These are phyloP conservation scores for Phytophthora constricta DNA, from an alignment of 352 stramenopile genomes.

Conservation along the genomic window DNA sequence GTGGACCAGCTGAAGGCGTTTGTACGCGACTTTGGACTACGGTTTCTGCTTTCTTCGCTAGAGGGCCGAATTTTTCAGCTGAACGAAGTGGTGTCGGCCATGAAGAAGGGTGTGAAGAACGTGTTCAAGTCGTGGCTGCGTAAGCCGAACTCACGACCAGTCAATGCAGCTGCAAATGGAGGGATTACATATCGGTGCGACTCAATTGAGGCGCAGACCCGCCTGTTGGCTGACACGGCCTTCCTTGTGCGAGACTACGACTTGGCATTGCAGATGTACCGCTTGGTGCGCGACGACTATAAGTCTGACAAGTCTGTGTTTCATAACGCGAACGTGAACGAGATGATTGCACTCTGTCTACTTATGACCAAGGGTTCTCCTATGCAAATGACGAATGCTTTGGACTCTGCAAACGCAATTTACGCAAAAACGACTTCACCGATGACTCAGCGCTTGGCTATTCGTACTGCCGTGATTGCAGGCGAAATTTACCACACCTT, in stretches of 20 bases:
- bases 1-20: constrained; percentile 68
- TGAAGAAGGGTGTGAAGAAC: constrained; percentile 93
- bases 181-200: constrained; percentile 75
- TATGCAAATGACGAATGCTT: constrained; percentile 85
- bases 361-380: constrained; percentile 80
- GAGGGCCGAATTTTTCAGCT: constrained; percentile 87
- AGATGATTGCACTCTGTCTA: constrained; percentile 89
- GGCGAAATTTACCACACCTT: constrained; percentile 85
- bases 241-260: constrained; percentile 93
- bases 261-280: constrained; percentile 90
- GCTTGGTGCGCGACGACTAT: constrained; percentile 91
- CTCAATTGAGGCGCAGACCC: constrained; percentile 91
- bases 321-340: constrained; percentile 85
- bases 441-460: constrained; percentile 58
- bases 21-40: constrained; percentile 77
- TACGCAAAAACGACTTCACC: constrained; percentile 68
- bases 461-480: constrained; percentile 72
- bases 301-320: constrained; percentile 89
- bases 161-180: constrained; percentile 20
- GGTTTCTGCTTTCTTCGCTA: constrained; percentile 81
- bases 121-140: constrained; percentile 92
- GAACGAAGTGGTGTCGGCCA: constrained; percentile 89
- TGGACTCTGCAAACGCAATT: constrained; percentile 68
- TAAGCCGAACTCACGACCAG: constrained; percentile 71
- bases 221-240: constrained; percentile 87